A percentile compares a stretch with the other conserved stretches of the same genome.
Conservation (phyloP, 108 stramenopile species). For the Schizochytrium sp. region DNA sequence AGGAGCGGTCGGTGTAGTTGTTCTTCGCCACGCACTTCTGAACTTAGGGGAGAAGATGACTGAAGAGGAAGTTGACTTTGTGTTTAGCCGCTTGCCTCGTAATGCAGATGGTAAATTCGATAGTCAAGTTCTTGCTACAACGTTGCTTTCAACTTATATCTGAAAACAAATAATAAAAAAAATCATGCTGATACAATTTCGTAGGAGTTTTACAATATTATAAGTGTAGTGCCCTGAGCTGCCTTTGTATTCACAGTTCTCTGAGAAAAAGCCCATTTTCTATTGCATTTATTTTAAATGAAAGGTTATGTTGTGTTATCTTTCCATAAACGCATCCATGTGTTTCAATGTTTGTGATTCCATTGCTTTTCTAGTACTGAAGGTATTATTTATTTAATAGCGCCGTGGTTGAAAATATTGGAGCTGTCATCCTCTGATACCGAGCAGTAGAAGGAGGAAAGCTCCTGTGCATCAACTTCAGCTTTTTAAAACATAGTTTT, state of each 20-base stretch:
- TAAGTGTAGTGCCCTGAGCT: no score
- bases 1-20: background rate
- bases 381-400: background rate
- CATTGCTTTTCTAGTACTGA: background rate
- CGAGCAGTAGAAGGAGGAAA: background rate
- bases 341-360: background rate
- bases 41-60: constrained; percentile 56
- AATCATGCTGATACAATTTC: no score
- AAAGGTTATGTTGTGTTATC: no score
- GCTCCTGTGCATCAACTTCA: no score
- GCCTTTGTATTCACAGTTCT: no score
- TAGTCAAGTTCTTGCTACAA: background rate
- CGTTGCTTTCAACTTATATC: background rate
- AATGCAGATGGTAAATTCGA: constrained; percentile 13
- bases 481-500: no score
- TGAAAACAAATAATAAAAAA: no score
- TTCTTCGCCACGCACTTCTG: constrained; percentile 44
- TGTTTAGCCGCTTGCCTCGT: background rate
- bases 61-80: constrained; percentile 51
- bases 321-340: background rate
- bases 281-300: no score
- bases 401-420: background rate
- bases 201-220: no score
- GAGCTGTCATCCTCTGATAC: background rate
- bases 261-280: no score